Conservation (phyloP, 2,329 filamentous ascomycete species). For the Dactylella cylindrospora region DNA sequence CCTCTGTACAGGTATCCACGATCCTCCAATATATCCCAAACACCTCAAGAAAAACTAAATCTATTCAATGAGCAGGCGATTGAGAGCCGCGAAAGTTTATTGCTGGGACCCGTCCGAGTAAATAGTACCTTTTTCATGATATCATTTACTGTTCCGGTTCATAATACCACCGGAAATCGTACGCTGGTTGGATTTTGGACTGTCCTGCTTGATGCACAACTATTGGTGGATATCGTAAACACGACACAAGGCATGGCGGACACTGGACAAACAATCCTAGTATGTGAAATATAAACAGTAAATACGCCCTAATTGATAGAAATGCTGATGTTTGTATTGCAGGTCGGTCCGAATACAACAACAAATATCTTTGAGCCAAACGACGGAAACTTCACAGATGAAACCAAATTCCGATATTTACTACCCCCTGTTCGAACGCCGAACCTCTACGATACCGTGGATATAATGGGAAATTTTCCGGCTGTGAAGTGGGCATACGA, state of each 20-base stretch:
- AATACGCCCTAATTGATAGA: background rate
- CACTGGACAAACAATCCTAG: conserved; percentile 48
- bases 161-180: conserved; percentile 60
- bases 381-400: conserved; percentile 29
- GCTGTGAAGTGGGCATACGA: conserved; percentile 41
- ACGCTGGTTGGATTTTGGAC: conserved; percentile 33
- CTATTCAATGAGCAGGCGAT: conserved; percentile 49
- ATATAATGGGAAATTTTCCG: conserved; percentile 42
- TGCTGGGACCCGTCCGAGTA: conserved; percentile 73
- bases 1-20: conserved; percentile 13
- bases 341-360: conserved; percentile 35
- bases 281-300: conserved; percentile 15
- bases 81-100: conserved; percentile 60
- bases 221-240: conserved; percentile 47
- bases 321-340: background rate
- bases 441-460: conserved; percentile 24
- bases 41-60: conserved; percentile 14
- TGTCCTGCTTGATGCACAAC: conserved; percentile 34
- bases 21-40: conserved; percentile 23
- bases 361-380: conserved; percentile 25
- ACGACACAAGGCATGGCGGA: conserved; percentile 47
- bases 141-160: conserved; percentile 78
- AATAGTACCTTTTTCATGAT: conserved; percentile 74
- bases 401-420: conserved; percentile 28
- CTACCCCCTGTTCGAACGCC: conserved; percentile 33